Conservation (phyloP, 83 land plant species). For the Picea engelmannii region DNA sequence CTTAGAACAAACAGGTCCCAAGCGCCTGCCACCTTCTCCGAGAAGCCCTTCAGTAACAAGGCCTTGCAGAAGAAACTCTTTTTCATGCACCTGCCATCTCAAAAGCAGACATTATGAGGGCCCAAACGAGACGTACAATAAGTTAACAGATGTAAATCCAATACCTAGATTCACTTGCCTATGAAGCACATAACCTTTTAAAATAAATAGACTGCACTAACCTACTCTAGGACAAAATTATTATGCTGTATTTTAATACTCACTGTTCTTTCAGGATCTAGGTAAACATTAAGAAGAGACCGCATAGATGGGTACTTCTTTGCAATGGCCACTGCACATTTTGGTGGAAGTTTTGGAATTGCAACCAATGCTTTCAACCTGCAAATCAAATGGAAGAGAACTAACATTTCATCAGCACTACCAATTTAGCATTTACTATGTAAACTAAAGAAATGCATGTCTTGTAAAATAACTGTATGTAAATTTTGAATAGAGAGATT, state of each 20-base stretch:
- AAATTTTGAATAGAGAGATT: background rate
- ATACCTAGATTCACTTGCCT: background rate
- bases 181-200: background rate
- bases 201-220: background rate
- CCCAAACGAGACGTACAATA: background rate
- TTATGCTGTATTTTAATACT: slow-evolving; percentile 21
- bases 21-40: slow-evolving; percentile 64
- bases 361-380: slow-evolving; percentile 93
- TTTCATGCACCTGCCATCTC: slow-evolving; percentile 82
- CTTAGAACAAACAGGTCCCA: slow-evolving; percentile 93
- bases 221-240: too few relatives aligned
- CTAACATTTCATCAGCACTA: background rate
- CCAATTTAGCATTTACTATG: background rate
- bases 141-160: background rate
- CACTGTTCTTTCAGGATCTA: slow-evolving; percentile 89
- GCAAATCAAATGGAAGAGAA: slow-evolving; percentile 17
- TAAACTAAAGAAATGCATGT: background rate
- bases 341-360: slow-evolving; percentile 88
- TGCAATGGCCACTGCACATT: slow-evolving; percentile 90
- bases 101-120: background rate
- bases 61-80: slow-evolving; percentile 88
- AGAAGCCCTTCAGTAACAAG: slow-evolving; percentile 62
- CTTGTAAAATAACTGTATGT: background rate
- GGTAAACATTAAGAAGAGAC: slow-evolving; percentile 84
- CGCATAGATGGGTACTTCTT: slow-evolving; percentile 92